Base-by-base conservation (phyloP, 495 filamentous ascomycete genomes). In the Pseudevernia furfuracea region DNA sequence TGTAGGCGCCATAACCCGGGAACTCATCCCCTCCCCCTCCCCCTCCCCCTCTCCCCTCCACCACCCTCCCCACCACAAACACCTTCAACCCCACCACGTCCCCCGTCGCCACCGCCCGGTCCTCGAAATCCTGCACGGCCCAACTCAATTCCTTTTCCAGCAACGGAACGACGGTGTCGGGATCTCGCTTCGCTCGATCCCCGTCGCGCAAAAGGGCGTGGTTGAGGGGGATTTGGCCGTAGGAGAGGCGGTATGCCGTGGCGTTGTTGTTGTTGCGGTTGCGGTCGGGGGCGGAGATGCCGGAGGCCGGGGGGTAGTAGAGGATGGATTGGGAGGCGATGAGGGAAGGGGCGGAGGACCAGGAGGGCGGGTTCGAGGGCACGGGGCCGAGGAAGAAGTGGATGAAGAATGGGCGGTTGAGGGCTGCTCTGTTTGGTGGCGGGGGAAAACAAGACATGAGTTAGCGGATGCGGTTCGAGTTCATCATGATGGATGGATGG, bases 371-470 rank as follows among this genome's bases (percentile, higher is more conserved):
- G 57, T 82, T 73, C 5, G 60, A 37, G n/a, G 75, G 73, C 7
- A 76, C 70, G 4, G 74, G 69, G 15, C 85, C 85, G 21, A 88
- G 66, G 74, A 88, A 90, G 59, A 89, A 69, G 67, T 82, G 81
- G 59, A 90, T 73, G 41, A 77, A 80, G 70, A 82, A 84, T 1
- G 81, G 78, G 25, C 78, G 78, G 38, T 76, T 67, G 37, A 87
- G 71, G n/a, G 79, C 82, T 59, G 80, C 81, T 67, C 60, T 68
- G 30, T 25, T 30, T 43, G 39, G 1, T n/a, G 36, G 11, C 10
- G 0, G 17, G 17, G 30, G 15, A 34, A 5, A 23, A 49, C 44
- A 14, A 37, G 21, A 9, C 15, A 0, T 41, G 43, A 43, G 39
- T 3, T 17, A 23, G 34, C 34, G 34, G 34, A 36, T 36, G 34